These are phyloP conservation scores for Dipodascopsis uninucleata DNA, from an alignment of 805 yeast species.

Conservation along the genomic window DNA sequence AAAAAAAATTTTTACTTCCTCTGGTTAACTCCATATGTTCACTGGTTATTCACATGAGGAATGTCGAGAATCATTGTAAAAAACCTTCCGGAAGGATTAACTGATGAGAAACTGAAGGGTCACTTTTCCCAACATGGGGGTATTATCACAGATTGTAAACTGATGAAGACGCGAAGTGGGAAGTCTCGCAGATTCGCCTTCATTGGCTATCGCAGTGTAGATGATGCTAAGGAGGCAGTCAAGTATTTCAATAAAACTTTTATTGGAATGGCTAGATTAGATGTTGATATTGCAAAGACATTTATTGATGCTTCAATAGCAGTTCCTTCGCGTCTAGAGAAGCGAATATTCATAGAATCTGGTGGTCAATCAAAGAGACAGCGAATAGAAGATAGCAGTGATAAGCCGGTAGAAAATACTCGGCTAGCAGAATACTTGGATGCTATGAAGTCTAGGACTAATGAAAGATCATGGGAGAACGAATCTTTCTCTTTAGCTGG, in stretches of 20 bases:
- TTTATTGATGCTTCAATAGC: conserved; percentile 3
- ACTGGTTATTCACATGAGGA: too few relatives aligned
- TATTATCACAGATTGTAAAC: conserved; percentile 80
- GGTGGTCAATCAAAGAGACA: conserved; percentile 8
- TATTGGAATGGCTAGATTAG: conserved; percentile 75
- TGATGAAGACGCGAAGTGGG: conserved; percentile 77
- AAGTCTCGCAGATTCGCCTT: conserved; percentile 91
- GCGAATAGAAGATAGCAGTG: neutral
- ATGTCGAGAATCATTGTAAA: conserved; percentile 85
- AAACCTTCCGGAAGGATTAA: conserved; percentile 74
- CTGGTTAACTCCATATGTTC: too few relatives aligned
- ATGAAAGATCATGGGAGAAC: conserved; percentile 71
- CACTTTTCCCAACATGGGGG: conserved; percentile 57
- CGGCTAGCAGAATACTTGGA: conserved; percentile 76
- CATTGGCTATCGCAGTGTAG: conserved; percentile 70
- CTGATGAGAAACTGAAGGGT: conserved; percentile 65
- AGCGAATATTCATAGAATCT: neutral
- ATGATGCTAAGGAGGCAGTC: conserved; percentile 77
- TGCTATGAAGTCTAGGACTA: conserved; percentile 72
- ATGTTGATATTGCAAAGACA: conserved; percentile 78
- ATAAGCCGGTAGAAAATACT: conserved; percentile 45
- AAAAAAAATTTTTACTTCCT: too few relatives aligned
- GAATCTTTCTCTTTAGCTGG: too few relatives aligned
- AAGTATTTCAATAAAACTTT: conserved; percentile 70
- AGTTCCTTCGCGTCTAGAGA: neutral